phyloP scores from a whole-genome alignment of 352 stramenopile genomes.

The Thalassiosira mediterranea region DNA sequence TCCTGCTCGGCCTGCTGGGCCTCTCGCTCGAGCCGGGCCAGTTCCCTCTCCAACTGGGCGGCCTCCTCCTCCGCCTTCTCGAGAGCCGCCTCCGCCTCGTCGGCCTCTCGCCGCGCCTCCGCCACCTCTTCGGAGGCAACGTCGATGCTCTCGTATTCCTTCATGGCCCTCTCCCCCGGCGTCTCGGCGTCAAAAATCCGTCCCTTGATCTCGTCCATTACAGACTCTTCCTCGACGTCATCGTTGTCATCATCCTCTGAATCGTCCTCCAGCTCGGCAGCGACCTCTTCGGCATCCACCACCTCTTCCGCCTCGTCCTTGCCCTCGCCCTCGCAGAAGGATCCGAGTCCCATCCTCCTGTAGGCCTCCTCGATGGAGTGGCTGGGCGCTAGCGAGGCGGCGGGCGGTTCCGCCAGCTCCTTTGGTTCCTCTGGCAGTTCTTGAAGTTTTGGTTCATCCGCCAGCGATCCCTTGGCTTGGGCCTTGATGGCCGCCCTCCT shows the following conservation, averaged over 20 bases:
- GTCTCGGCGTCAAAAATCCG: too few relatives aligned
- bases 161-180: not conserved
- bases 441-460: not conserved
- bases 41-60: not conserved
- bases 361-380: constrained; percentile 1
- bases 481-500: too few relatives aligned
- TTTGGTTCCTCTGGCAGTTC: not conserved
- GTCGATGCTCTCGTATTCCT: constrained; percentile 6
- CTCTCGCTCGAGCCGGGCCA: too few relatives aligned
- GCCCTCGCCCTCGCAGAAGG: not conserved
- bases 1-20: not conserved
- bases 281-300: too few relatives aligned
- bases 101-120: not conserved
- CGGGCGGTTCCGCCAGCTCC: not conserved
- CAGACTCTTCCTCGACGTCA: not conserved
- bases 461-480: not conserved
- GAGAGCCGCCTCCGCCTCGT: not conserved
- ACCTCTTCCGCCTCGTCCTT: not conserved
- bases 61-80: not conserved
- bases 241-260: not conserved
- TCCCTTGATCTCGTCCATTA: too few relatives aligned
- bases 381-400: not conserved
- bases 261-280: not conserved
- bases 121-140: not conserved
- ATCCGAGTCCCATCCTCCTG: not conserved